A percentile compares a stretch with the other conserved stretches of the same genome.
phyloP scores from a whole-genome alignment of 495 filamentous ascomycete genomes.

The Annulohypoxylon stygium region DNA sequence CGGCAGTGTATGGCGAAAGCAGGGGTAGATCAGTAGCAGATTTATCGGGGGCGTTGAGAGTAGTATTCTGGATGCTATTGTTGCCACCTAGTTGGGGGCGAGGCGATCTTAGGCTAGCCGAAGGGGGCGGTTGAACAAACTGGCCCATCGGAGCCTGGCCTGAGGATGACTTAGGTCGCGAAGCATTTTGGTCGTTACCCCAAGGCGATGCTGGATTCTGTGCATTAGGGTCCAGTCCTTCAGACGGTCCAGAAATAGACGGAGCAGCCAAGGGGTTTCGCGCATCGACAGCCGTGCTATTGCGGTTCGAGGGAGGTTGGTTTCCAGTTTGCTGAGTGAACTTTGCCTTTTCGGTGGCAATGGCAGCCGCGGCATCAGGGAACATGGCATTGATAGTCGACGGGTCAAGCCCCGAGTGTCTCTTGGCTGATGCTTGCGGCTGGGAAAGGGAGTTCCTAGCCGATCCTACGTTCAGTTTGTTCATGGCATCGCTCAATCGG shows the following conservation, averaged over 20 bases:
- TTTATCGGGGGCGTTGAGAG: constrained; percentile 79
- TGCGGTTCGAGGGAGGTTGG: constrained; percentile 90
- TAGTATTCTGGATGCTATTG: constrained; percentile 83
- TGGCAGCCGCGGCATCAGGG: constrained; percentile 96
- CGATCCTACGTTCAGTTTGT: constrained; percentile 86
- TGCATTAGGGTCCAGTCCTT: constrained; percentile 60
- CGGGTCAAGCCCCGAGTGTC: constrained; percentile 92
- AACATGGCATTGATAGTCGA: constrained; percentile 99
- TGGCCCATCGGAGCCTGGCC: constrained; percentile 95
- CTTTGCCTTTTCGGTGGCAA: constrained; percentile 96
- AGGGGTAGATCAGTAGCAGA: constrained; percentile 76
- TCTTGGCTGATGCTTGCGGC: constrained; percentile 79
- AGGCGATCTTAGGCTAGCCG: constrained; percentile 85
- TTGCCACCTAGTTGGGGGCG: constrained; percentile 76
- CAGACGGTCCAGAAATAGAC: constrained; percentile 75
- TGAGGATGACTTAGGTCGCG: constrained; percentile 90
- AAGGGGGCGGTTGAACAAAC: constrained; percentile 86
- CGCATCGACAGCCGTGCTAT: constrained; percentile 86
- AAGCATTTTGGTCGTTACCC: constrained; percentile 68
- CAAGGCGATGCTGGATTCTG: constrained; percentile 82
- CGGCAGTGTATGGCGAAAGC: constrained; percentile 87
- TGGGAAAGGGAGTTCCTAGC: constrained; percentile 89
- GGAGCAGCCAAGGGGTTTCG: constrained; percentile 84
- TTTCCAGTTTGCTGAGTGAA: constrained; percentile 95
- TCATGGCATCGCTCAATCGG: constrained; percentile 97